These are phyloP conservation scores for Rickenella mellea DNA, from an alignment of 768 basidiomycete species.

Conservation along the genomic window DNA sequence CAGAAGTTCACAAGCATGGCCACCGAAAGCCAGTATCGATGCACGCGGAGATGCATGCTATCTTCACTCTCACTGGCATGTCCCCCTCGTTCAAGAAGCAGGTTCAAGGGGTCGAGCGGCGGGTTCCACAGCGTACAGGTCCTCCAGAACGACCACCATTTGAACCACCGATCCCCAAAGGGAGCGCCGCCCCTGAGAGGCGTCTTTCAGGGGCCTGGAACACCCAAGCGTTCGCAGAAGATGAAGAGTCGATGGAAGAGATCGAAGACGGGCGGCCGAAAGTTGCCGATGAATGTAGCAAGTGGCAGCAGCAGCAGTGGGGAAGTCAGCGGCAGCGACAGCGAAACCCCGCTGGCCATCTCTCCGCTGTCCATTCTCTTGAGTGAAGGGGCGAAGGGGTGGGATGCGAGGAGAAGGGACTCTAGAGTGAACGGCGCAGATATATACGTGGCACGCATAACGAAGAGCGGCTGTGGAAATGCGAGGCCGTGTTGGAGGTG, in stretches of 20 bases:
- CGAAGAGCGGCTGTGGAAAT: conserved; percentile 38
- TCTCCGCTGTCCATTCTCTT: conserved; percentile 7
- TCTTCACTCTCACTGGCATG: conserved; percentile 40
- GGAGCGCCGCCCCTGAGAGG: conserved; percentile 5
- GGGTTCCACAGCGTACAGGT: conserved; percentile 13
- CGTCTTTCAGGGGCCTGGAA: conserved; percentile 13
- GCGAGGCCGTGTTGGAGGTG: conserved; percentile 49
- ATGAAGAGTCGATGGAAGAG: conserved; percentile 7
- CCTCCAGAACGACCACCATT: conserved; percentile 4
- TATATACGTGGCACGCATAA: conserved; percentile 43
- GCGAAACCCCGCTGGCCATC: conserved; percentile 1
- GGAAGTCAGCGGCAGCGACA: conserved; percentile 7
- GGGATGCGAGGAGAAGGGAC: conserved; percentile 27
- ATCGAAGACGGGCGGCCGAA: background rate
- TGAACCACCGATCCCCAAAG: conserved; percentile 6
- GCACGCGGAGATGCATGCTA: conserved; percentile 56
- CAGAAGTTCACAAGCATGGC: conserved; percentile 25
- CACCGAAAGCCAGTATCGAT: conserved; percentile 35
- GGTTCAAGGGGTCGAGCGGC: conserved; percentile 32
- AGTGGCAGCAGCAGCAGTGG: conserved; percentile 10
- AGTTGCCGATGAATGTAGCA: conserved; percentile 3
- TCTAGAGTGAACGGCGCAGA: conserved; percentile 41
- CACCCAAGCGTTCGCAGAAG: conserved; percentile 3
- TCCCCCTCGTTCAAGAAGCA: conserved; percentile 45
- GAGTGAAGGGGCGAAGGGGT: conserved; percentile 13